Conservation (phyloP, 257 asterid genomes). For the Mentha longifolia region DNA sequence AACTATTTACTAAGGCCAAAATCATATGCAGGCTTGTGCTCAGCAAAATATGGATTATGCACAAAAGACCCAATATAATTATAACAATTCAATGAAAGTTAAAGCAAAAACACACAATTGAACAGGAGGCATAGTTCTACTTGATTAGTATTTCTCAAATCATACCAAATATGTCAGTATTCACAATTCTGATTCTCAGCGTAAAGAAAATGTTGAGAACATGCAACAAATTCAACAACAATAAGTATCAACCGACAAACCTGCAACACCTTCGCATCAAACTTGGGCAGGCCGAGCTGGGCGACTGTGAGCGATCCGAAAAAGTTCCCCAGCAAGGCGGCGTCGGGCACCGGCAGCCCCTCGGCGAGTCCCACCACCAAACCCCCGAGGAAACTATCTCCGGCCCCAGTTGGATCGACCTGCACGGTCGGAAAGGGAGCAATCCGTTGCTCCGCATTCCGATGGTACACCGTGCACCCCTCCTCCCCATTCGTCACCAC, state of each 20-base stretch:
- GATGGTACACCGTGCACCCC: conserved; percentile 69
- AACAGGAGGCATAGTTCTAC: conserved; percentile 17
- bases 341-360: conserved; percentile 79
- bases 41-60: neutral
- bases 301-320: conserved; percentile 89
- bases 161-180: neutral
- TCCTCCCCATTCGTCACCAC: conserved; percentile 91
- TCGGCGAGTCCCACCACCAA: conserved; percentile 76
- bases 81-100: neutral
- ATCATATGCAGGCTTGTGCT: neutral
- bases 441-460: conserved; percentile 63
- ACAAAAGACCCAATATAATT: neutral
- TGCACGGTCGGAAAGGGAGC: conserved; percentile 76
- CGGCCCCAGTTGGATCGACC: conserved; percentile 98
- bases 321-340: conserved; percentile 88
- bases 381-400: conserved; percentile 95
- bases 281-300: conserved; percentile 77
- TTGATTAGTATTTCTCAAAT: too few relatives aligned
- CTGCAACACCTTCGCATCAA: conserved; percentile 74
- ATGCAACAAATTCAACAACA: conserved; percentile 25
- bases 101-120: neutral
- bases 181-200: neutral
- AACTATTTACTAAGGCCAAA: neutral
- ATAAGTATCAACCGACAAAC: conserved; percentile 52
- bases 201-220: neutral